These are phyloP conservation scores for Aspergillus carbonarius DNA, from an alignment of 2,329 filamentous ascomycete genomes.

Conservation along the genomic window DNA sequence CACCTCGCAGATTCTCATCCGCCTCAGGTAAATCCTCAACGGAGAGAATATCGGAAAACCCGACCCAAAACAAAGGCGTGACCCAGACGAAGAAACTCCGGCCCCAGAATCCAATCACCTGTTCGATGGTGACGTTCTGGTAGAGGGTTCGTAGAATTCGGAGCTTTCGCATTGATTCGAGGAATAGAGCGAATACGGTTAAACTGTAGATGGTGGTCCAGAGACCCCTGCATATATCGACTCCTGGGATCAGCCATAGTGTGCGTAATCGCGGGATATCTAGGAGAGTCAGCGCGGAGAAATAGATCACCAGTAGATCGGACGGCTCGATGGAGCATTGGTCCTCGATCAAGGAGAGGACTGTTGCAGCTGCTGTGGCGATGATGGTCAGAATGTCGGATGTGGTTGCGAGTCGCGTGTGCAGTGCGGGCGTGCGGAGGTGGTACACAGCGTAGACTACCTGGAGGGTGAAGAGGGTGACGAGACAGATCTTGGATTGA, in stretches of 20 bases:
- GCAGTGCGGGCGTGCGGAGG: neutral
- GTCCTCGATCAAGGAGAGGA: slow-evolving; percentile 28
- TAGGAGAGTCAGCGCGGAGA: slow-evolving; percentile 42
- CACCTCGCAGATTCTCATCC: slow-evolving; percentile 20
- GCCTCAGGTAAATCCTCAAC: slow-evolving; percentile 44
- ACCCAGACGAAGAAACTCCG: slow-evolving; percentile 52
- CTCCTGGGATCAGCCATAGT: slow-evolving; percentile 27
- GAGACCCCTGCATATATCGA: no score
- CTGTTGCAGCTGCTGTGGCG: neutral
- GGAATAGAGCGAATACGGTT: slow-evolving; percentile 14
- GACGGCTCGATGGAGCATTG: slow-evolving; percentile 28
- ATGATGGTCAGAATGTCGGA: slow-evolving; percentile 2
- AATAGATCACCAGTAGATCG: slow-evolving; percentile 37
- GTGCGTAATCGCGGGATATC: slow-evolving; percentile 45
- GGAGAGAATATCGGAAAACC: slow-evolving; percentile 42
- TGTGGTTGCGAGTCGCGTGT: neutral
- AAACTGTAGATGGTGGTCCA: slow-evolving; percentile 36
- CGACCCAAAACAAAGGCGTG: slow-evolving; percentile 22
- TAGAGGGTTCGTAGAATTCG: slow-evolving; percentile 31
- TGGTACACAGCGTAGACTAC: neutral
- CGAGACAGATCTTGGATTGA: neutral
- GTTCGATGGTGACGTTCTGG: slow-evolving; percentile 36
- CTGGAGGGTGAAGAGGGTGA: neutral
- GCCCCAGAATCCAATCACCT: slow-evolving; percentile 47
- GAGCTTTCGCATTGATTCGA: slow-evolving; percentile 41